These are phyloP conservation scores for Helianthus annuus DNA, from an alignment of 129 eudicot species.

Conservation along the genomic window DNA sequence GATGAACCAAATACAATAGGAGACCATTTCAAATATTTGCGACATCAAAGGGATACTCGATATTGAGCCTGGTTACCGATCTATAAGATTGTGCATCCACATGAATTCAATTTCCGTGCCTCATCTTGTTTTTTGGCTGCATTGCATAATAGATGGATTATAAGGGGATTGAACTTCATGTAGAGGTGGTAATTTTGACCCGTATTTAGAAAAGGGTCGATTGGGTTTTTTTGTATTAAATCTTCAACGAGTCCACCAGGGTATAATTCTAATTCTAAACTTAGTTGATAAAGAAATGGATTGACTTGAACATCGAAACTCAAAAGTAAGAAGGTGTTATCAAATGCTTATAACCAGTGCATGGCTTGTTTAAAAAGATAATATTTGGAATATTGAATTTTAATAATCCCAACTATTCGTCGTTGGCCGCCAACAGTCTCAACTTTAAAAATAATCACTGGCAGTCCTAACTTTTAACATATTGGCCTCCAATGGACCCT, in stretches of 20 bases:
- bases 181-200: background rate
- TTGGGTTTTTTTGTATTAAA: background rate
- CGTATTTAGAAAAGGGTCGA: background rate
- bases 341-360: background rate
- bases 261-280: background rate
- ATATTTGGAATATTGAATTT: too few species aligned
- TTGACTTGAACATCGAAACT: background rate
- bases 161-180: background rate
- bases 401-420: too few species aligned
- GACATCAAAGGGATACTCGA: background rate
- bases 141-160: slow-evolving; percentile 16
- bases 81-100: slow-evolving; percentile 17
- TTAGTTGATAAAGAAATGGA: background rate
- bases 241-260: background rate
- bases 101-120: slow-evolving; percentile 3
- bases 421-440: too few species aligned
- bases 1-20: slow-evolving; percentile 5
- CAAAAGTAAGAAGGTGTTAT: background rate
- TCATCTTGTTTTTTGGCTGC: slow-evolving; percentile 14
- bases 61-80: background rate
- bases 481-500: too few species aligned
- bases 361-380: background rate
- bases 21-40: background rate
- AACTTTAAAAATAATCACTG: too few species aligned
- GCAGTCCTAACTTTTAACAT: too few species aligned